Evolutionary conservation across 75 land plant genomes (phyloP).

Genomic region (Larix kaempferi): DNA sequence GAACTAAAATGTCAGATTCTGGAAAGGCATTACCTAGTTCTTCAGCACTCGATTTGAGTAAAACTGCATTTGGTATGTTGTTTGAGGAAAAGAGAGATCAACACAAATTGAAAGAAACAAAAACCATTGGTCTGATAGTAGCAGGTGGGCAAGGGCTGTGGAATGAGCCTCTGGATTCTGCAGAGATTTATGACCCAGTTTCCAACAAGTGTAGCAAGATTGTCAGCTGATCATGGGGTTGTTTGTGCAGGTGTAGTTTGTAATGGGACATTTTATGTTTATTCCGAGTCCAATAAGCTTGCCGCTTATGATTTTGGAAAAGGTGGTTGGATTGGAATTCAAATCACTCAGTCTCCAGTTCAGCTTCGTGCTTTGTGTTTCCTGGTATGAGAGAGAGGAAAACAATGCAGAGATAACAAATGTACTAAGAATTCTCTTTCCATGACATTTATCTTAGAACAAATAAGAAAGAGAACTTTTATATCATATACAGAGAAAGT

Average conservation of each 20-base stretch:
- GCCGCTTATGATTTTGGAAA: slow-evolving; percentile 71
- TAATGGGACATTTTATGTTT: slow-evolving; percentile 54
- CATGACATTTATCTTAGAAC: too few relatives aligned
- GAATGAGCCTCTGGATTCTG: slow-evolving; percentile 70
- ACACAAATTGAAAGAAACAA: slow-evolving; percentile 16
- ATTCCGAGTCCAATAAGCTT: slow-evolving; percentile 65
- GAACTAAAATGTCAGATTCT: slow-evolving; percentile 9
- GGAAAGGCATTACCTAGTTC: slow-evolving; percentile 5
- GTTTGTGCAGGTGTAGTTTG: slow-evolving; percentile 64
- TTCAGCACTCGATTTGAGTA: neutral
- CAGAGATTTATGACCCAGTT: slow-evolving; percentile 68
- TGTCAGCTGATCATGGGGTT: slow-evolving; percentile 59
- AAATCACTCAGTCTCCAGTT: slow-evolving; percentile 40
- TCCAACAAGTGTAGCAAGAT: slow-evolving; percentile 55
- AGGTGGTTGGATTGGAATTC: slow-evolving; percentile 55
- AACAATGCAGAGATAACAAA: too few relatives aligned
- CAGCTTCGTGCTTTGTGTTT: slow-evolving; percentile 68
- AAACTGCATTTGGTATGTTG: slow-evolving; percentile 12
- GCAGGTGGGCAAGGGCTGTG: slow-evolving; percentile 73
- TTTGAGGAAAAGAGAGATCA: slow-evolving; percentile 17
- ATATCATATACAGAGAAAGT: too few relatives aligned
- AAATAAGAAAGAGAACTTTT: too few relatives aligned
- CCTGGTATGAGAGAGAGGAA: slow-evolving; percentile 72
- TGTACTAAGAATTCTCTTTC: too few relatives aligned
- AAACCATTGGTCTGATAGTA: slow-evolving; percentile 57